Conservation (phyloP, 257 asterid genomes). For the Solanum ossicruentum region DNA sequence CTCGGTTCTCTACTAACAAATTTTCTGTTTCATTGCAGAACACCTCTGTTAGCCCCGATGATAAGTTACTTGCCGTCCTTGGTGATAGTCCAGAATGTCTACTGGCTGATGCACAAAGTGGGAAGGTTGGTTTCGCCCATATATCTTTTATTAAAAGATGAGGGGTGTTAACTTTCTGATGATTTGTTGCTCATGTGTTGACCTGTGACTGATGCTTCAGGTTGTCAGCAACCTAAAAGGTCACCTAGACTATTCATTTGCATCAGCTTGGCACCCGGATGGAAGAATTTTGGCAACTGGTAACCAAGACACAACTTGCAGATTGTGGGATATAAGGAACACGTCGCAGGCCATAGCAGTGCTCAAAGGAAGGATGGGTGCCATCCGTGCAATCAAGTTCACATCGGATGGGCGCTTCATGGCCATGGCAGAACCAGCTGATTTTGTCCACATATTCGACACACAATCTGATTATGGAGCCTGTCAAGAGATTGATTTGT, state of each 20-base stretch:
- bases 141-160: not conserved
- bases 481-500: slow-evolving; percentile 65
- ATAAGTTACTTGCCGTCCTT: slow-evolving; percentile 52
- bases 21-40: slow-evolving; percentile 24
- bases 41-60: slow-evolving; percentile 56
- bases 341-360: slow-evolving; percentile 43
- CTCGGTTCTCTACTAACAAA: not conserved
- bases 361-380: slow-evolving; percentile 69
- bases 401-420: slow-evolving; percentile 63
- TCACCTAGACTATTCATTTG: slow-evolving; percentile 56
- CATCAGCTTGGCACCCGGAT: slow-evolving; percentile 88
- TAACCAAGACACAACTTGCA: slow-evolving; percentile 78
- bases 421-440: slow-evolving; percentile 93
- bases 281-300: slow-evolving; percentile 73
- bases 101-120: slow-evolving; percentile 48
- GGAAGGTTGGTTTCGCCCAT: slow-evolving; percentile 30
- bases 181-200: slow-evolving; percentile 8
- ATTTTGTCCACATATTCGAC: slow-evolving; percentile 61
- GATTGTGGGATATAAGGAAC: slow-evolving; percentile 77
- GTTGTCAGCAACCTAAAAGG: slow-evolving; percentile 52
- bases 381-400: slow-evolving; percentile 51
- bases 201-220: slow-evolving; percentile 4
- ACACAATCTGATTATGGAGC: slow-evolving; percentile 23
- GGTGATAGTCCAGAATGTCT: slow-evolving; percentile 62
- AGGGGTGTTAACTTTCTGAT: not conserved